Percentiles rank a stretch among this genome's conserved stretches.
phyloP scores from a whole-genome alignment of 805 yeast genomes.

The Pichia heedii region DNA sequence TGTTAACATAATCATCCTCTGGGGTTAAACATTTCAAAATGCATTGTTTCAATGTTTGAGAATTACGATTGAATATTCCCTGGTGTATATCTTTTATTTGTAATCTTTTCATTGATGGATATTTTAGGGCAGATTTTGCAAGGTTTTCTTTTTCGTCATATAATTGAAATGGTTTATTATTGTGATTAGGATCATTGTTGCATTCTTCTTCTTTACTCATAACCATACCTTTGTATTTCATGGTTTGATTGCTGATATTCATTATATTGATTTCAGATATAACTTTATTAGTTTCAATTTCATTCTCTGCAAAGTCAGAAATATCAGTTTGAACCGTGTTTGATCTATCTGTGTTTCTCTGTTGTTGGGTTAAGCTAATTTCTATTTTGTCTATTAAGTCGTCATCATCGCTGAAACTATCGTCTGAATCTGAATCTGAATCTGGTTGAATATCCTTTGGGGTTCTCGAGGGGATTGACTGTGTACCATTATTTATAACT shows the following conservation, averaged over 20 bases:
- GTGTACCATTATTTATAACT: conserved; percentile 1
- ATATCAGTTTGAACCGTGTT: conserved; percentile 7
- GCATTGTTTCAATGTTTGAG: conserved; percentile 34
- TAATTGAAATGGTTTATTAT: conserved; percentile 2
- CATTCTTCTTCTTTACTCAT: neutral
- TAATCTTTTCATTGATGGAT: conserved; percentile 40
- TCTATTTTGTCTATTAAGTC: conserved; percentile 15
- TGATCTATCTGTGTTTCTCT: neutral
- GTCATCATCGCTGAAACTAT: conserved; percentile 23
- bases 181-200: neutral
- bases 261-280: neutral
- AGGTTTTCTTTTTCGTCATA: conserved; percentile 13
- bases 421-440: conserved; percentile 7
- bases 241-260: conserved; percentile 11
- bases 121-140: conserved; percentile 37
- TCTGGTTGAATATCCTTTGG: neutral
- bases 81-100: conserved; percentile 31
- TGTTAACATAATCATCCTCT: conserved; percentile 25
- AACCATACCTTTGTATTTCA: conserved; percentile 3
- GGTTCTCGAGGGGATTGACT: neutral
- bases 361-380: neutral
- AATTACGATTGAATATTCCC: conserved; percentile 25
- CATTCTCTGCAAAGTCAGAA: neutral
- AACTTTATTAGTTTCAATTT: neutral
- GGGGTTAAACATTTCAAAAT: conserved; percentile 44